phyloP scores from a whole-genome alignment of 2,329 filamentous ascomycete genomes.

The Aspergillus bombycis region DNA sequence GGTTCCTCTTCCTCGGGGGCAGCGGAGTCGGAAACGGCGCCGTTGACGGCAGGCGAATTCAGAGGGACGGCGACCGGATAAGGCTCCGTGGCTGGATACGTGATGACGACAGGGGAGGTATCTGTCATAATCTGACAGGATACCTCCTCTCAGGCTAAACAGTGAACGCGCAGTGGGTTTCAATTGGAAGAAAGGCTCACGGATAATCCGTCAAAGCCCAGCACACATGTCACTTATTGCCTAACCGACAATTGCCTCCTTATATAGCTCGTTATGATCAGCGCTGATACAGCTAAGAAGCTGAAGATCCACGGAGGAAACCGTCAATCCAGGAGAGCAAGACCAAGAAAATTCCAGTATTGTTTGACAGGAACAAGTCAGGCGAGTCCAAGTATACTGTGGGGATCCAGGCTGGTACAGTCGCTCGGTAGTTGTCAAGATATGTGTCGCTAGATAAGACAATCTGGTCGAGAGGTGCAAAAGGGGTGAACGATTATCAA shows the following conservation, averaged over 20 bases:
- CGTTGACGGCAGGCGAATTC: constrained; percentile 47
- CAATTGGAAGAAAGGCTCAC: constrained; percentile 19
- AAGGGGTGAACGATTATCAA: constrained; percentile 4
- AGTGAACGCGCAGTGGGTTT: constrained; percentile 29
- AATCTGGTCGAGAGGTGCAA: not conserved
- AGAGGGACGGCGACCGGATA: constrained; percentile 51
- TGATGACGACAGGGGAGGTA: constrained; percentile 54
- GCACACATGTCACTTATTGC: constrained; percentile 27
- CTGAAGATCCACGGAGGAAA: not conserved
- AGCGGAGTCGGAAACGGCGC: constrained; percentile 45
- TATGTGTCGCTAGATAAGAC: not conserved
- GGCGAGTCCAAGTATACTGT: not conserved
- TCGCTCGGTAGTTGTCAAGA: not conserved
- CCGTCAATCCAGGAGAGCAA: not conserved
- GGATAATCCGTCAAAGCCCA: constrained; percentile 23
- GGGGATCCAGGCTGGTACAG: not conserved
- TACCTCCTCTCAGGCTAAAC: constrained; percentile 46
- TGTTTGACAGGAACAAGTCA: no score
- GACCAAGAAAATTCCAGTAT: not conserved
- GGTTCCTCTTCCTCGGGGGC: constrained; percentile 50
- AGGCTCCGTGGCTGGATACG: constrained; percentile 51
- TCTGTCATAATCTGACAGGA: constrained; percentile 59
- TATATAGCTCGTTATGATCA: constrained; percentile 1
- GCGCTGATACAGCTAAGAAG: not conserved
- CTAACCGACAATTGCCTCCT: constrained; percentile 6